Base-by-base conservation (phyloP, 2,329 filamentous ascomycete species). In the Bipolaris sorokiniana region DNA sequence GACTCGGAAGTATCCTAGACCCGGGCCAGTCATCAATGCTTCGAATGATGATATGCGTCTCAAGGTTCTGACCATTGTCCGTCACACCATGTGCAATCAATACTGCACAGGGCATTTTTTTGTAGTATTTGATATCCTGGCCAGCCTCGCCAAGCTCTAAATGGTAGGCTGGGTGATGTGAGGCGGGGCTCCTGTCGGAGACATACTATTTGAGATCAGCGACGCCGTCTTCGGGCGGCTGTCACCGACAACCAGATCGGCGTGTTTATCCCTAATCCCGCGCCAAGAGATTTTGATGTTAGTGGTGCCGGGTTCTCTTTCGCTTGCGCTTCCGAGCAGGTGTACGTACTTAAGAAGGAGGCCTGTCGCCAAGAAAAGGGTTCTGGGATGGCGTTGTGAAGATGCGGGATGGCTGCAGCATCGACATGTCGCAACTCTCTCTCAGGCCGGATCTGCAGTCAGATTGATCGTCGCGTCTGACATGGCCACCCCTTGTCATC, bases 281-380 rank as follows among this genome's bases (percentile, higher is more conserved):
- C 20, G 49, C 54, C 54, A 53, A 53, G 54, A 44, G 36, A 56
- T 56, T 18, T 31, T 44, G 44, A 56, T 56, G 28, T 33, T 48
- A 53, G 50, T 33, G 23, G 23, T 48, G n/a, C 49, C 49, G 49
- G 49, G 10, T 48, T 42, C 54, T 48, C 49, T 48, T 48, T 56
- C 54, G 49, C 36, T 40, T 53, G 44, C 44, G 41, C 13, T 42
- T 49, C 28, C 42, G 34, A 18, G 48, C 20, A 52, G 36, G 16
- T 36, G 36, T 42, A n/a, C n/a, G n/a, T n/a, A n/a, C n/a, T n/a
- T n/a, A 28, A 18, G 48, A 20, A 48, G 36, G 16, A 28, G 36
- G 13, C 28, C 23, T 31, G 22, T 31, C 22, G 54, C 40, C 23
- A 47, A 53, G 44, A 44, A 31, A 18, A 38, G 18, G 49, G 40